Evolutionary conservation across 192 early-diverging fungal genomes (phyloP).

Genomic region (Dissophora ornata): DNA sequence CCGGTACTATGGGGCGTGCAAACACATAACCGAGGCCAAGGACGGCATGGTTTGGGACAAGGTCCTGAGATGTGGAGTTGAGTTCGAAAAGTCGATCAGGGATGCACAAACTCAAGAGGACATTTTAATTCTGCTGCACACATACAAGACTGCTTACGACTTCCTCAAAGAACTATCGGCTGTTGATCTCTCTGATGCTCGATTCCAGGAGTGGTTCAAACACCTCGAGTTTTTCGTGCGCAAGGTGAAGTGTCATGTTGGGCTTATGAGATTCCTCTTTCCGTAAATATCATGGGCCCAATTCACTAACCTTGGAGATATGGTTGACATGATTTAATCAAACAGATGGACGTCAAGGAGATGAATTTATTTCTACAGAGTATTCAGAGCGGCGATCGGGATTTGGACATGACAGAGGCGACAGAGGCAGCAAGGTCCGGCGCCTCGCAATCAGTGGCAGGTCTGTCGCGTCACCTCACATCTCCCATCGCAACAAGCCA

Average conservation of each 20-base stretch:
- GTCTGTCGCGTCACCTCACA: not conserved
- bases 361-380: not conserved
- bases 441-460: not conserved
- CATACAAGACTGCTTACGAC: constrained; percentile 34
- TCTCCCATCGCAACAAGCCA: not conserved
- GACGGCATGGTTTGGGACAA: constrained; percentile 56
- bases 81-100: constrained; percentile 53
- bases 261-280: no score
- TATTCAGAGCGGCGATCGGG: not conserved
- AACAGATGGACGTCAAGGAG: constrained; percentile 1
- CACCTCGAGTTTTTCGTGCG: constrained; percentile 53
- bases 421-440: not conserved
- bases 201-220: constrained; percentile 51
- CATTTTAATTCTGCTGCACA: not conserved
- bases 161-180: constrained; percentile 12
- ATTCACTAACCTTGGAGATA: no score
- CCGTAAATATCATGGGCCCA: no score
- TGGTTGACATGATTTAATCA: no score
- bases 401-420: constrained; percentile 4
- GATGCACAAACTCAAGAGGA: constrained; percentile 27
- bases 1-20: constrained; percentile 16
- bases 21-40: not conserved
- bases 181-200: constrained; percentile 18
- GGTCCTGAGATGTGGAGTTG: constrained; percentile 46
- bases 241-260: constrained; percentile 53